A percentile compares a stretch with the other conserved stretches of the same genome.
These are phyloP conservation scores for Pythium rishiriense DNA, from an alignment of 352 stramenopile species.

Conservation along the genomic window DNA sequence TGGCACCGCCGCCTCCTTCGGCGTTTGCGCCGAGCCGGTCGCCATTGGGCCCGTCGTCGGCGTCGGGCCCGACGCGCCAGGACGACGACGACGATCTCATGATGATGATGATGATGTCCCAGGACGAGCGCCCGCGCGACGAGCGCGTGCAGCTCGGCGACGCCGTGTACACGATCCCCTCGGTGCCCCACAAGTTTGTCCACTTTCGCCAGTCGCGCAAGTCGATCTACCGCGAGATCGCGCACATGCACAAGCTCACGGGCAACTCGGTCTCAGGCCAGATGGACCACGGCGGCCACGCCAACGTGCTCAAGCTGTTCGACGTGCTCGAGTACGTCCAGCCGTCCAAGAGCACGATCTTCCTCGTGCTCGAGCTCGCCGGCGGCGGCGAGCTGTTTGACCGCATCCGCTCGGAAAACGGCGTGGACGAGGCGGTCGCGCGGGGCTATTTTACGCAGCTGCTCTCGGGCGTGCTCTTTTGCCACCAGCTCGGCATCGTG, in stretches of 20 bases:
- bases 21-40: neutral
- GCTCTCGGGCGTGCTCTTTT: slow-evolving; percentile 87
- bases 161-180: slow-evolving; percentile 69
- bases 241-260: slow-evolving; percentile 93
- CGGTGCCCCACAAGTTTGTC: slow-evolving; percentile 93
- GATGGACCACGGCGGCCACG: slow-evolving; percentile 83
- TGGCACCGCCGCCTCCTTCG: neutral
- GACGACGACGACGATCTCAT: slow-evolving; percentile 37
- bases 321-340: slow-evolving; percentile 96
- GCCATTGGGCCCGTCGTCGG: neutral
- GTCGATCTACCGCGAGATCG: slow-evolving; percentile 95
- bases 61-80: neutral
- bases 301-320: slow-evolving; percentile 95
- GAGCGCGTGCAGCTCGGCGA: slow-evolving; percentile 35
- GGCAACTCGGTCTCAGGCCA: slow-evolving; percentile 75
- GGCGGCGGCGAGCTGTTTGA: slow-evolving; percentile 93
- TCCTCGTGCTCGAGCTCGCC: slow-evolving; percentile 92
- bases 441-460: slow-evolving; percentile 89
- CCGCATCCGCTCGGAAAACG: slow-evolving; percentile 86
- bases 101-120: slow-evolving; percentile 33
- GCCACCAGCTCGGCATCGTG: slow-evolving; percentile 87
- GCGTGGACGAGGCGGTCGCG: slow-evolving; percentile 81
- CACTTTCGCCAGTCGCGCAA: slow-evolving; percentile 90
- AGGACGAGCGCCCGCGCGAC: slow-evolving; percentile 19
- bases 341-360: slow-evolving; percentile 93